Evolutionary conservation across 2,329 filamentous ascomycete genomes (phyloP).

Genomic region (Sordariomycetes sp.): DNA sequence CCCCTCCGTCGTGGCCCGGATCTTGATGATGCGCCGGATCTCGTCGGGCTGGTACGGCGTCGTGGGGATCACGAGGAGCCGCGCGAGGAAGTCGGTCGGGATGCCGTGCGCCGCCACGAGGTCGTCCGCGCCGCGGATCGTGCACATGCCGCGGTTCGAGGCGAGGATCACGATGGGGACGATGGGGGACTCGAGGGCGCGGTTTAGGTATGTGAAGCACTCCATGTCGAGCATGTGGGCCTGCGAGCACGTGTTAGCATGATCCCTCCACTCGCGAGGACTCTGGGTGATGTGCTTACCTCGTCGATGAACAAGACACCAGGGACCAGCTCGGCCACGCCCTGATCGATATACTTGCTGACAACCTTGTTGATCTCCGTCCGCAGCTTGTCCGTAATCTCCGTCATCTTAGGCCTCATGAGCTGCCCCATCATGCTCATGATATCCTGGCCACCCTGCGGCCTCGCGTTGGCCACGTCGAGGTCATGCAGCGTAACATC

Average conservation of each 20-base stretch:
- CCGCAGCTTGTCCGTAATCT: slow-evolving; percentile 95
- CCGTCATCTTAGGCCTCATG: slow-evolving; percentile 99
- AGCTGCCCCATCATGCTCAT: slow-evolving; percentile 99
- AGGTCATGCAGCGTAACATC: slow-evolving; percentile 95
- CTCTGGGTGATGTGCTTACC: slow-evolving; percentile 34
- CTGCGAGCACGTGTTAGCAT: slow-evolving; percentile 16
- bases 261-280: not conserved
- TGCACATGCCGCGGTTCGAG: slow-evolving; percentile 88
- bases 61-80: slow-evolving; percentile 91
- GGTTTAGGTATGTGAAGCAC: slow-evolving; percentile 98
- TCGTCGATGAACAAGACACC: slow-evolving; percentile 98
- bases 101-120: slow-evolving; percentile 84
- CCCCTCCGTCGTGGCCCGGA: slow-evolving; percentile 71
- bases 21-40: slow-evolving; percentile 82
- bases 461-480: slow-evolving; percentile 87
- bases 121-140: slow-evolving; percentile 76
- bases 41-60: slow-evolving; percentile 78
- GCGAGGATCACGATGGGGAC: slow-evolving; percentile 95
- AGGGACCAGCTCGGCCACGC: slow-evolving; percentile 93
- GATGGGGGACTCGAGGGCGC: slow-evolving; percentile 88
- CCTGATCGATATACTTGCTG: slow-evolving; percentile 97
- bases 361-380: slow-evolving; percentile 98
- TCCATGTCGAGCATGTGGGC: slow-evolving; percentile 99
- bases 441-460: slow-evolving; percentile 95
- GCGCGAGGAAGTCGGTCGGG: slow-evolving; percentile 82